Conservation (phyloP, 2,329 filamentous ascomycete genomes). For the Monilinia polystroma region DNA sequence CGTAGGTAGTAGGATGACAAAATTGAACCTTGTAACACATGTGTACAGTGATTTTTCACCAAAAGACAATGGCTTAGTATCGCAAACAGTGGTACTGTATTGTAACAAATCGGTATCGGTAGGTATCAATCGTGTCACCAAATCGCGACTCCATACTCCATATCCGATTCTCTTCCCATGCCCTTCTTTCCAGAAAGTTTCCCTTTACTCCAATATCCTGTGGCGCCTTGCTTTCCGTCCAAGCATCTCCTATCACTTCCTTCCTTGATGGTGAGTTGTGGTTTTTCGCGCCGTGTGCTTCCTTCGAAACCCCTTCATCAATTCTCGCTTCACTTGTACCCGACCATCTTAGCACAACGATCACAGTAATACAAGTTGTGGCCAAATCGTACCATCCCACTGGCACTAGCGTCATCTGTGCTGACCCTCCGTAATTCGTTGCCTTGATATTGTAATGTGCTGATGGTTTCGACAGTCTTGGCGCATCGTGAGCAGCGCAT, state of each 20-base stretch:
- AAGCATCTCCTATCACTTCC: neutral
- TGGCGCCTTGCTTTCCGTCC: neutral
- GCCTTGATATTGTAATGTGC: constrained; percentile 34
- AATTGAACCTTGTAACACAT: constrained; percentile 2
- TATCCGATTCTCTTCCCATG: neutral
- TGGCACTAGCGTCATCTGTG: constrained; percentile 57
- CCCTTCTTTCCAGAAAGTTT: constrained; percentile 2
- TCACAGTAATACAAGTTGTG: constrained; percentile 67
- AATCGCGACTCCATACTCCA: constrained; percentile 16
- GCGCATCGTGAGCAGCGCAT: constrained; percentile 64
- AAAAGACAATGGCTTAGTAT: constrained; percentile 1
- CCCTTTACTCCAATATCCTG: neutral
- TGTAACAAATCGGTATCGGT: constrained; percentile 16
- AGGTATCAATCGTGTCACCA: constrained; percentile 12
- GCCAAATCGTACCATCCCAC: constrained; percentile 63
- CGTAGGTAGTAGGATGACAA: neutral
- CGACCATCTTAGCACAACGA: constrained; percentile 61
- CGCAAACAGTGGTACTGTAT: constrained; percentile 13
- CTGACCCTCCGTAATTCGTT: constrained; percentile 29
- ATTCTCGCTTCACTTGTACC: constrained; percentile 53
- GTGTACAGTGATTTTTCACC: constrained; percentile 6
- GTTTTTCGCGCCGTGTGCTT: neutral
- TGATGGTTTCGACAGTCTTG: constrained; percentile 58
- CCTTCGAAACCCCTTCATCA: constrained; percentile 15
- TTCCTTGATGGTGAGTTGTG: neutral